Conservation (phyloP, 441 rosid species). For the Sinapis alba region DNA sequence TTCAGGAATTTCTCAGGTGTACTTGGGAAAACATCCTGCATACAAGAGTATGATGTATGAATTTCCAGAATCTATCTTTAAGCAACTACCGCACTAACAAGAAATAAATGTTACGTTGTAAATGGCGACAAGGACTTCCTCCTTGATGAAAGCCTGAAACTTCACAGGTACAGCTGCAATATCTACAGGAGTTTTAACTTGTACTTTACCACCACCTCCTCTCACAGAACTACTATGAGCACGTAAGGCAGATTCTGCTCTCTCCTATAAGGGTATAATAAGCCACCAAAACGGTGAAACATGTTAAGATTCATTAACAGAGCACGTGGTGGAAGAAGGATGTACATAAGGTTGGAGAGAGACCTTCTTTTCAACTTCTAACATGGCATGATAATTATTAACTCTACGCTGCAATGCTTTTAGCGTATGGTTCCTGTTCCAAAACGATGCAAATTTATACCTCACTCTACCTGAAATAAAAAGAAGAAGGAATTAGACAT, state of each 20-base stretch:
- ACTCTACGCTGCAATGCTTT: slow-evolving; percentile 82
- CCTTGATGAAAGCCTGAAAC: slow-evolving; percentile 76
- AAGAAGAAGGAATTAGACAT: slow-evolving; percentile 29
- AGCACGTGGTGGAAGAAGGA: neutral
- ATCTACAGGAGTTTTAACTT: slow-evolving; percentile 53
- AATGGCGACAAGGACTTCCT: slow-evolving; percentile 82
- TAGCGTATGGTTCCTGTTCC: slow-evolving; percentile 97
- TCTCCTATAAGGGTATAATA: slow-evolving; percentile 64
- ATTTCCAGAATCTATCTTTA: neutral
- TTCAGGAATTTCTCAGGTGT: slow-evolving; percentile 69
- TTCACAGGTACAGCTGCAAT: slow-evolving; percentile 54
- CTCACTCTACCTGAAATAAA: slow-evolving; percentile 94
- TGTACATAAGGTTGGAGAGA: neutral
- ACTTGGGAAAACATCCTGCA: slow-evolving; percentile 82
- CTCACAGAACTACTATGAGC: slow-evolving; percentile 91
- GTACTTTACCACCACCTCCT: slow-evolving; percentile 47
- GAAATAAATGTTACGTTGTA: slow-evolving; percentile 51
- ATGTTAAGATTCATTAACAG: neutral
- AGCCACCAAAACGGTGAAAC: slow-evolving; percentile 2
- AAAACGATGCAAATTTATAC: slow-evolving; percentile 98
- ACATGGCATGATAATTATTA: slow-evolving; percentile 68
- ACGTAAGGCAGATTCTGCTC: slow-evolving; percentile 85
- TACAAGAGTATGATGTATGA: slow-evolving; percentile 23
- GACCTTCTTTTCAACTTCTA: slow-evolving; percentile 97
- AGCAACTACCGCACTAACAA: slow-evolving; percentile 10